Percentiles rank a stretch among this genome's conserved stretches.
phyloP scores from a whole-genome alignment of 371 early-diverging fungal genomes.

The Apophysomyces sp. region DNA sequence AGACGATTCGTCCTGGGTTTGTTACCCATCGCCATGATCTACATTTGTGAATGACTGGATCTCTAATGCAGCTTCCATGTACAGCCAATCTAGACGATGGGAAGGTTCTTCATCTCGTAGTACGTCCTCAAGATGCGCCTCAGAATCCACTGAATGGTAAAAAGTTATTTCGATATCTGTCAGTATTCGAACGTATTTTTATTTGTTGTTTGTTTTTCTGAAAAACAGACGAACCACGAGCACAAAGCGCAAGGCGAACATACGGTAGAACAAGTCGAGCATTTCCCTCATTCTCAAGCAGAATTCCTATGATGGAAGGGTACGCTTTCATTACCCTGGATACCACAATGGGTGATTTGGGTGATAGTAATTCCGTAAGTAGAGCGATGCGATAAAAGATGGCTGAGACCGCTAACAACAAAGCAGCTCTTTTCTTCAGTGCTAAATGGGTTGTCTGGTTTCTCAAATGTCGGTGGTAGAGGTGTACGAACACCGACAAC shows the following conservation, averaged over 20 bases:
- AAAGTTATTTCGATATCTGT: background rate
- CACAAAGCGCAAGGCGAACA: slow-evolving; percentile 12
- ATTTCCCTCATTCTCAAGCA: slow-evolving; percentile 23
- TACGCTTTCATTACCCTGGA: slow-evolving; percentile 49
- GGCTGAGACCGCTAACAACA: background rate
- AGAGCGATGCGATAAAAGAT: background rate
- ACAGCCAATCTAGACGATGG: slow-evolving; percentile 57
- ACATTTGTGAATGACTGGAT: background rate
- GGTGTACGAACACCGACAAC: background rate
- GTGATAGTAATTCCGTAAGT: slow-evolving; percentile 37
- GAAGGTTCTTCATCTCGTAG: slow-evolving; percentile 62
- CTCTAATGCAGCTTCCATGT: background rate
- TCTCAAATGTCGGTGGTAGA: background rate
- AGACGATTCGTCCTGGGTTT: background rate
- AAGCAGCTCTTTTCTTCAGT: slow-evolving; percentile 24
- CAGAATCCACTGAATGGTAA: slow-evolving; percentile 55
- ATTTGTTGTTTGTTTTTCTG: background rate
- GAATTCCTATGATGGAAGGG: slow-evolving; percentile 45
- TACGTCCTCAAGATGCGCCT: slow-evolving; percentile 55
- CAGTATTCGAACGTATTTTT: background rate
- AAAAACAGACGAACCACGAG: slow-evolving; percentile 24
- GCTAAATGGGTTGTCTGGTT: slow-evolving; percentile 20
- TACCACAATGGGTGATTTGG: slow-evolving; percentile 24
- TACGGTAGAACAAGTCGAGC: slow-evolving; percentile 17
- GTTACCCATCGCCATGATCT: background rate